Conservation (phyloP, 2,329 filamentous ascomycete genomes). For the Colletotrichum theobromicola region DNA sequence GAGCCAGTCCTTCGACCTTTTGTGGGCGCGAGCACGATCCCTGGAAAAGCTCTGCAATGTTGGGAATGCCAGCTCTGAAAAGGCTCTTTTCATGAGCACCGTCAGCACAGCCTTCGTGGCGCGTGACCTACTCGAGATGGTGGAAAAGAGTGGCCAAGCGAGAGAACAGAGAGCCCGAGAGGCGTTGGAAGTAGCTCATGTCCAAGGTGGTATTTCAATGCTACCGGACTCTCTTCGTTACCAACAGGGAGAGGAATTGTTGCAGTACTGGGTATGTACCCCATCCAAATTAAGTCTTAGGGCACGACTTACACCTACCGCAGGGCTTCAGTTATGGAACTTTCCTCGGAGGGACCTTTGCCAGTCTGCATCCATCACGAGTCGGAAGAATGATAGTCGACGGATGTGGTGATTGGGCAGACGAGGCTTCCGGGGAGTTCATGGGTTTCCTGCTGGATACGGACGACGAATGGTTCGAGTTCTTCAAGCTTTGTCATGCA, state of each 20-base stretch:
- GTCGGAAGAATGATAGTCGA: constrained; percentile 47
- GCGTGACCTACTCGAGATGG: constrained; percentile 48
- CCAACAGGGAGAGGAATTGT: neutral
- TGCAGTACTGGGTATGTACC: neutral
- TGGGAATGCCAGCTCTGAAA: neutral
- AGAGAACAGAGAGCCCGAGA: neutral
- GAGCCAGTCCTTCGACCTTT: neutral
- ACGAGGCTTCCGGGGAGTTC: constrained; percentile 33
- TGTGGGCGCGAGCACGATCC: neutral
- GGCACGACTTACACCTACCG: constrained; percentile 24
- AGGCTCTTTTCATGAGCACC: neutral
- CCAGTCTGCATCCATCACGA: constrained; percentile 37
- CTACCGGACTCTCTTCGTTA: neutral
- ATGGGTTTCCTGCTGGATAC: neutral
- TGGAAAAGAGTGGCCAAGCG: constrained; percentile 41
- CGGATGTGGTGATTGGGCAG: constrained; percentile 39
- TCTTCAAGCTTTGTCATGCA: neutral
- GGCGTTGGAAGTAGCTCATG: neutral
- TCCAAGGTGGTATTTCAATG: neutral
- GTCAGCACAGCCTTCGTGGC: constrained; percentile 42
- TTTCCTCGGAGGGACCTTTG: constrained; percentile 37
- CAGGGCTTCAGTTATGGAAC: constrained; percentile 54
- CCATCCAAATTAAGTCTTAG: neutral
- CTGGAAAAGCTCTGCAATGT: neutral
- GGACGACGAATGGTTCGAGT: neutral